Conservation (phyloP, 73 alveolate genomes). For the Blepharisma japonicum region DNA sequence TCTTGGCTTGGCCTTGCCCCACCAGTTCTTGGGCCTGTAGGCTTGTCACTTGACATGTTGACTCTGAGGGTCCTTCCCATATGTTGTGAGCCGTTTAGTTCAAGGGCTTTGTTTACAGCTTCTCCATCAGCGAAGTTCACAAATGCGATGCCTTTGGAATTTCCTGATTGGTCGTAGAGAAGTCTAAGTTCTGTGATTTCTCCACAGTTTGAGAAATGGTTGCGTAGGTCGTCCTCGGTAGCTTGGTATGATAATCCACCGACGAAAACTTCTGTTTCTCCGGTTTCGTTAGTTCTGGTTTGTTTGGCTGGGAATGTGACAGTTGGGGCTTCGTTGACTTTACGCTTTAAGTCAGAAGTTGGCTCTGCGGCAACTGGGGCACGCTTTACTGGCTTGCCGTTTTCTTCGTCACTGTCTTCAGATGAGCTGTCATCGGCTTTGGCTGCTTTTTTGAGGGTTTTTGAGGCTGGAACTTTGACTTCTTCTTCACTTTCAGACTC, state of each 20-base stretch:
- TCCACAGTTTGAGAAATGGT: slow-evolving; percentile 45
- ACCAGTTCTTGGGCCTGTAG: slow-evolving; percentile 2
- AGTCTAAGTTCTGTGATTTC: slow-evolving; percentile 27
- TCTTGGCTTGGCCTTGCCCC: background rate
- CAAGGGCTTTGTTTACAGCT: slow-evolving; percentile 44
- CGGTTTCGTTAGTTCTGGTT: too few relatives aligned
- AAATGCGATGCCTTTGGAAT: slow-evolving; percentile 51
- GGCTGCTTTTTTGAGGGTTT: too few relatives aligned
- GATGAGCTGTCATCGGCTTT: too few relatives aligned
- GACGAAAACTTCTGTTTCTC: slow-evolving; percentile 42
- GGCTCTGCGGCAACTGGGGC: slow-evolving; percentile 20
- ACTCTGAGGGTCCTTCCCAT: slow-evolving; percentile 59
- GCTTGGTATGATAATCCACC: slow-evolving; percentile 45
- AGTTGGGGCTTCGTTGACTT: too few relatives aligned
- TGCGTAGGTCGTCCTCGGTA: slow-evolving; percentile 41
- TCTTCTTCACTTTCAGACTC: too few relatives aligned
- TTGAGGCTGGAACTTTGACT: too few relatives aligned
- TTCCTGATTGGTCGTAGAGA: slow-evolving; percentile 23
- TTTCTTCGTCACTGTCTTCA: too few relatives aligned
- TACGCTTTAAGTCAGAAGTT: background rate
- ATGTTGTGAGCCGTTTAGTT: slow-evolving; percentile 47
- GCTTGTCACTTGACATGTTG: slow-evolving; percentile 46
- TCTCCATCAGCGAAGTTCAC: slow-evolving; percentile 44
- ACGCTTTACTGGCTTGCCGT: too few relatives aligned
- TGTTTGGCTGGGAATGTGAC: too few relatives aligned